Evolutionary conservation across 352 stramenopile species (phyloP).

Genomic region (Sclerospora graminicola): DNA sequence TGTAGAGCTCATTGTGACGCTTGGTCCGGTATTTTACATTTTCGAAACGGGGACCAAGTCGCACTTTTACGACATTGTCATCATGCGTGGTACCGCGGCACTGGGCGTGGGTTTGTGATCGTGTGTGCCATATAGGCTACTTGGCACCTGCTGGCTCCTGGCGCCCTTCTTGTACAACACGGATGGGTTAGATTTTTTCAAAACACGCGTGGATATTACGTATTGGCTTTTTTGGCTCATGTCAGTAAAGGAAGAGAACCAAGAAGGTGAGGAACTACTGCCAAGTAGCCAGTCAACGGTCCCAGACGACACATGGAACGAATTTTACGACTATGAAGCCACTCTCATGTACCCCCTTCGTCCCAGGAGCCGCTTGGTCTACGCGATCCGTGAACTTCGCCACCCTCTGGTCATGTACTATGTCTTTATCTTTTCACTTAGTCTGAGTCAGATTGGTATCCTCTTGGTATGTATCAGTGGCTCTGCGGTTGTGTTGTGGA

Average conservation of each 20-base stretch:
- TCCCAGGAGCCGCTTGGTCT: constrained; percentile 52
- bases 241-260: constrained; percentile 33
- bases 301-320: constrained; percentile 50
- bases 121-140: constrained; percentile 75
- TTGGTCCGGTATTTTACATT: constrained; percentile 83
- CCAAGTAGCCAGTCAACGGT: constrained; percentile 12
- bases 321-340: constrained; percentile 75
- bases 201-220: constrained; percentile 73
- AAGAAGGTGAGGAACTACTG: constrained; percentile 33
- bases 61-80: constrained; percentile 79
- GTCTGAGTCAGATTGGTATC: constrained; percentile 48
- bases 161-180: constrained; percentile 86
- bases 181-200: constrained; percentile 77
- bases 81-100: constrained; percentile 82
- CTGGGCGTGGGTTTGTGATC: constrained; percentile 76
- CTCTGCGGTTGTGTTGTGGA: constrained; percentile 51
- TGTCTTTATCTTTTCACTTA: constrained; percentile 65
- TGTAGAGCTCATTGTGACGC: constrained; percentile 67
- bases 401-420: constrained; percentile 81
- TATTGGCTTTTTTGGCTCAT: constrained; percentile 83
- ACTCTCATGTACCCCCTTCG: constrained; percentile 50
- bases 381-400: constrained; percentile 64
- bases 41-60: constrained; percentile 82
- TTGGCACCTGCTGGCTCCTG: constrained; percentile 68
- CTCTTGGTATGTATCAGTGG: constrained; percentile 50